Conservation (phyloP, 768 basidiomycete genomes). For the Serendipita sp. region DNA sequence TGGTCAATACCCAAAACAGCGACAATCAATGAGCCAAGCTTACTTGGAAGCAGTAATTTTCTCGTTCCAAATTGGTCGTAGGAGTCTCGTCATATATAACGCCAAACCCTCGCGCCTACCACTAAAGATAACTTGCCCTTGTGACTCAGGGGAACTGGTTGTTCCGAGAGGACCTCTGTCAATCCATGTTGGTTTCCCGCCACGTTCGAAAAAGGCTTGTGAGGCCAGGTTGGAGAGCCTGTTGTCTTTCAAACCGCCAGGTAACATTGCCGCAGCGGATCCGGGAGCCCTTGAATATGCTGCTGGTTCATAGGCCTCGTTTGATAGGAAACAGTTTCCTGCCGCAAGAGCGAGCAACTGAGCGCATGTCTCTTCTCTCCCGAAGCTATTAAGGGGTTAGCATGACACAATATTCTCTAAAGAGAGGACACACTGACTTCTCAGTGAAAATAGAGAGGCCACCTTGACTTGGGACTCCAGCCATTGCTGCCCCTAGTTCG, state of each 20-base stretch:
- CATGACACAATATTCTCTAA: background rate
- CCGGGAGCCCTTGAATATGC: background rate
- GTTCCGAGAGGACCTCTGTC: constrained; percentile 29
- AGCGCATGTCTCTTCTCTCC: constrained; percentile 80
- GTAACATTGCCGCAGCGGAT: background rate
- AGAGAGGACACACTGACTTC: constrained; percentile 30
- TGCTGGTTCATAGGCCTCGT: constrained; percentile 6
- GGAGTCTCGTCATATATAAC: constrained; percentile 68
- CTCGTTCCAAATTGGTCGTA: constrained; percentile 76
- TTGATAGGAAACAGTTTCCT: constrained; percentile 56
- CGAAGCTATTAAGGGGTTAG: constrained; percentile 42
- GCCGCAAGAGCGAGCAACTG: constrained; percentile 80
- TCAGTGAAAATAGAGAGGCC: constrained; percentile 62
- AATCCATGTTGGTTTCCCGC: constrained; percentile 8
- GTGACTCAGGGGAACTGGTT: constrained; percentile 6
- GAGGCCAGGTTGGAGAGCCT: background rate
- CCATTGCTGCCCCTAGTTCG: constrained; percentile 51
- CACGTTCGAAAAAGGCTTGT: constrained; percentile 3
- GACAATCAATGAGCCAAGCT: constrained; percentile 14
- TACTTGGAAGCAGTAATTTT: constrained; percentile 56
- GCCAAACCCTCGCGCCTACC: constrained; percentile 80
- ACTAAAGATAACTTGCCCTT: constrained; percentile 50
- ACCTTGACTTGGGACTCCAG: background rate
- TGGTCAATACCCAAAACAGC: constrained; percentile 1
- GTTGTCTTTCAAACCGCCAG: background rate